phyloP scores from a whole-genome alignment of 2,329 filamentous ascomycete species.

The Myriangium duriaei region DNA sequence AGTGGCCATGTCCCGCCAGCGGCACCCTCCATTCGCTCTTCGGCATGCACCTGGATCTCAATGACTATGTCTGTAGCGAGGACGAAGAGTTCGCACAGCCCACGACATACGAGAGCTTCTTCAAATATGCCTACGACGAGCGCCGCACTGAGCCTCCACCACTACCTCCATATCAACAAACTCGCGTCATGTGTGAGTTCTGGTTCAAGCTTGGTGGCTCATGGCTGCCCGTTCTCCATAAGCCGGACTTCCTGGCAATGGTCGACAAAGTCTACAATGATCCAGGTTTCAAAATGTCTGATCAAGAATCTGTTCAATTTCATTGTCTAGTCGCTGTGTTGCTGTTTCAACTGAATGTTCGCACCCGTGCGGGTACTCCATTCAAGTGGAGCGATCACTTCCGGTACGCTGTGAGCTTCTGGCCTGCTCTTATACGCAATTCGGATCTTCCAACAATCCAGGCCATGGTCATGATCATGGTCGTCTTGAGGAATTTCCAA shows the following conservation, averaged over 20 bases:
- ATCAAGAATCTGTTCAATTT: constrained; percentile 55
- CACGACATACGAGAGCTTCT: constrained; percentile 59
- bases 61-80: constrained; percentile 55
- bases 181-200: constrained; percentile 58
- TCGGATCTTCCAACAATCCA: constrained; percentile 57
- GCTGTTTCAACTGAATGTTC: constrained; percentile 62
- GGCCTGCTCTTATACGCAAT: constrained; percentile 50
- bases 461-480: constrained; percentile 57
- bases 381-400: constrained; percentile 64
- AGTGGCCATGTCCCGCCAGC: constrained; percentile 58
- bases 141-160: constrained; percentile 44
- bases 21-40: constrained; percentile 67
- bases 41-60: constrained; percentile 67
- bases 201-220: constrained; percentile 62
- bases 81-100: constrained; percentile 47
- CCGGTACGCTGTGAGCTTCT: constrained; percentile 58
- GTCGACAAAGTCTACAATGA: constrained; percentile 62
- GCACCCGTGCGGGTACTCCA: constrained; percentile 48
- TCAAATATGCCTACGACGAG: constrained; percentile 49
- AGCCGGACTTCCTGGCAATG: constrained; percentile 56
- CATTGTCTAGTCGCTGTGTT: constrained; percentile 73
- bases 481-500: constrained; percentile 63
- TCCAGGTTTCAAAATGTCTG: constrained; percentile 45
- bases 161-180: constrained; percentile 52
- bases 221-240: constrained; percentile 66